Evolutionary conservation across 306 rosid genomes (phyloP).

Genomic region (Sphenostylis stenocarpa): DNA sequence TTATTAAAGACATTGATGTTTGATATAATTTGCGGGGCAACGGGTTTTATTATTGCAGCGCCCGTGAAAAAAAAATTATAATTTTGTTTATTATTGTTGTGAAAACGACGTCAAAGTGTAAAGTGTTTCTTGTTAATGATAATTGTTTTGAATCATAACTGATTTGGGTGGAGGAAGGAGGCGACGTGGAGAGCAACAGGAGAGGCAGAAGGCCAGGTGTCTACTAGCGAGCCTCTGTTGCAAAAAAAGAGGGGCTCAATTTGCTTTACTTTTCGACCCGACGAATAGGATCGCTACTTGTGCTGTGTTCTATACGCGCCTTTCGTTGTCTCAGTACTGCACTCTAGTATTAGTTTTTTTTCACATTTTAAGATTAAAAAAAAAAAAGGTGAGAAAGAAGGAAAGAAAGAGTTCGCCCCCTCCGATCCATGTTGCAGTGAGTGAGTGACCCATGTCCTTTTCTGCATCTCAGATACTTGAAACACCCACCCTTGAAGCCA

Average conservation of each 20-base stretch:
- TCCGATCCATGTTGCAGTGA: slow-evolving; percentile 10
- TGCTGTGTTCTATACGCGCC: slow-evolving; percentile 14
- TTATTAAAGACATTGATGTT: too few relatives aligned
- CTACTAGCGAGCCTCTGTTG: slow-evolving; percentile 35
- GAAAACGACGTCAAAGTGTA: neutral
- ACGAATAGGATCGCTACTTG: slow-evolving; percentile 32
- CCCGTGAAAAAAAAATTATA: neutral
- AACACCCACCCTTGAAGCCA: slow-evolving; percentile 4
- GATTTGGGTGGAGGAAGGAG: slow-evolving; percentile 27
- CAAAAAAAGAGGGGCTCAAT: slow-evolving; percentile 12
- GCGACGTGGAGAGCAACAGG: slow-evolving; percentile 51
- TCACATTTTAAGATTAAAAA: neutral
- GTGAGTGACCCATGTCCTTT: slow-evolving; percentile 28
- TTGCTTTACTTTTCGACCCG: slow-evolving; percentile 32
- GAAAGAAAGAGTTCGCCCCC: neutral
- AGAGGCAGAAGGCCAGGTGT: slow-evolving; percentile 52
- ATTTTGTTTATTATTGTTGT: neutral
- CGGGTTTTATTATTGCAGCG: too few relatives aligned
- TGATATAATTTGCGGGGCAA: too few relatives aligned
- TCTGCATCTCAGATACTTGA: slow-evolving; percentile 18
- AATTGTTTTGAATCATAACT: slow-evolving; percentile 22
- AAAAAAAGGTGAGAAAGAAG: neutral
- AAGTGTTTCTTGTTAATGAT: neutral
- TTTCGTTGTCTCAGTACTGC: slow-evolving; percentile 2
- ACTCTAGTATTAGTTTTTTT: neutral